Base-by-base conservation (phyloP, 768 basidiomycete genomes). In the Thelephora ganbajun region DNA sequence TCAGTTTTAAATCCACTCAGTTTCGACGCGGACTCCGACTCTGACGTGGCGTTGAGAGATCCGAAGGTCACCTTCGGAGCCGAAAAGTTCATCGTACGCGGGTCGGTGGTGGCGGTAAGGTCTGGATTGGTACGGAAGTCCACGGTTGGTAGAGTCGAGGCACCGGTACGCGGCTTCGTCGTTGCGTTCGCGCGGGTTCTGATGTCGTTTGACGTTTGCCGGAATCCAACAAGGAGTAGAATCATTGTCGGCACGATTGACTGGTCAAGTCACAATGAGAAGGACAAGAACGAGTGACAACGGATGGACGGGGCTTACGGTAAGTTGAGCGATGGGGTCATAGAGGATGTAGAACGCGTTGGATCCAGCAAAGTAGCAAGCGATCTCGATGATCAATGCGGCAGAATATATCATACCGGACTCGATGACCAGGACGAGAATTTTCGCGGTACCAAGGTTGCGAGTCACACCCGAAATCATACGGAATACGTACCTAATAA, bases 281-380 rank as follows among this genome's bases (percentile, higher is more conserved):
- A 33, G 22, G 34, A 44, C n/a, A 30, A 26, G 39, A 35, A 33
- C 16, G 34, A 34, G 36, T 45, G 11, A 18, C 33, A 19, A 39
- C 19, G 19, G 18, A 34, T 5, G 12, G 23, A 33, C 7, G 16
- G 22, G 22, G 44, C 58, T 22, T 23, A 61, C 61, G 16, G 61
- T 62, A 22, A 62, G 57, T 53, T 66, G 63, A 22, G 61, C 62
- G 53, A 63, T 61, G n/a, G 64, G 60, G 49, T 66, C 65, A 41
- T 63, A 63, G n/a, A 65, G 51, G 45, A 65, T 65, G 55, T 65
- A 65, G 53, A 66, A 62, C 13, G 60, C 59, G 49, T 63, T 64
- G 16, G 54, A 57, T 22, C 54, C 51, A n/a, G 61, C 35, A 55
- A 61, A 61, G 51, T 65, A 66, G 41, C 64, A 59, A 3, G 58